Base-by-base conservation (phyloP, 495 filamentous ascomycete species). In the Pseudevernia furfuracea region DNA sequence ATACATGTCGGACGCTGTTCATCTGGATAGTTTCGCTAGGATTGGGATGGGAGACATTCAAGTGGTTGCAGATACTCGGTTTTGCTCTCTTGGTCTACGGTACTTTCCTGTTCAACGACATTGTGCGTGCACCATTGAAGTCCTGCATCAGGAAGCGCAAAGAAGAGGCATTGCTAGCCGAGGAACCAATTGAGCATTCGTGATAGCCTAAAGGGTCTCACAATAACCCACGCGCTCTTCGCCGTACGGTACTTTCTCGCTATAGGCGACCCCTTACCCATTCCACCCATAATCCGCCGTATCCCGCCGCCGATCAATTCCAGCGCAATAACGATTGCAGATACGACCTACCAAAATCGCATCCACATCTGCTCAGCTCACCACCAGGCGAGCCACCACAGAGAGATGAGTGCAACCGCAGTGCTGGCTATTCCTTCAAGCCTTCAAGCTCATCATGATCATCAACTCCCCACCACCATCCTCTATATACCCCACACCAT, bases 11-110 rank as follows among this genome's bases (percentile, higher is more conserved):
- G 2, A 98, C 94, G 0, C 82, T 98, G 4, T 97, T 97, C 81
- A 97, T 98, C 78, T 98, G 94, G 94, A 81, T 98, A 36, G 90
- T 96, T 23, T 95, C 90, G 5, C 82, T 98, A 14, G 91, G 88
- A 10, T 82, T 98, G 0, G 92, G 94, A 60, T 98, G 94, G 94
- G 94, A 98, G 76, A 85, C 83, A 14, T 98, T 98, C 84, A 98
- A 97, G 77, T 96, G 92, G 89, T 82, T 98, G 14, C 94, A 98
- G 75, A 90, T 98, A 5, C 73, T 83, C 3, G 94, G 94, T 3
- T 98, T 98, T 71, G 87, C 71, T 0, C 74, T 97, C 61, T 84
- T 98, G 30, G 94, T 98, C 37, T 98, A 96, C 70, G 96, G 94
- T 68, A 98, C 94, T 1, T 97, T 96, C 75, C 71, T 98, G 61